phyloP scores from a whole-genome alignment of 768 basidiomycete species.

The Leccinum uliginosum region DNA sequence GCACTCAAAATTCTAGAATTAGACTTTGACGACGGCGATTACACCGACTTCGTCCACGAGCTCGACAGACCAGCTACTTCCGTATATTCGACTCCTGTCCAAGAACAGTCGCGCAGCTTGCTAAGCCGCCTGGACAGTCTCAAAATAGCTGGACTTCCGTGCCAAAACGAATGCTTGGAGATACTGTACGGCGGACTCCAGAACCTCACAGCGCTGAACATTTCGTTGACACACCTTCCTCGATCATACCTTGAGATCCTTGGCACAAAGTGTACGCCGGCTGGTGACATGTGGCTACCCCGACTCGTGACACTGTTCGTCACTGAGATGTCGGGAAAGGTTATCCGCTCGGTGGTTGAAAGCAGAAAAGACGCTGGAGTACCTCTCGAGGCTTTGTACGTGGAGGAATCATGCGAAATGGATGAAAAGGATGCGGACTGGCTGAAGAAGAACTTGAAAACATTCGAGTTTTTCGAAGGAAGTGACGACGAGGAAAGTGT shows the following conservation, averaged over 20 bases:
- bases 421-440: constrained; percentile 41
- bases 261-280: not conserved
- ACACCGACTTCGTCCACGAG: constrained; percentile 41
- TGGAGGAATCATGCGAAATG: constrained; percentile 45
- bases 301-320: constrained; percentile 46
- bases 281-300: constrained; percentile 39
- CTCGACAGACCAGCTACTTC: constrained; percentile 30
- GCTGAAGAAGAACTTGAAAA: constrained; percentile 47
- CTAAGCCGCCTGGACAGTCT: constrained; percentile 48
- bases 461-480: constrained; percentile 54
- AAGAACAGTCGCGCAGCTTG: constrained; percentile 31
- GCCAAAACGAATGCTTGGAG: constrained; percentile 30
- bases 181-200: constrained; percentile 44
- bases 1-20: constrained; percentile 38
- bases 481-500: constrained; percentile 42
- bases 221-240: constrained; percentile 35
- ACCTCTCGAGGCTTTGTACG: constrained; percentile 42
- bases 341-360: constrained; percentile 44
- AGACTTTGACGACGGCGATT: constrained; percentile 57
- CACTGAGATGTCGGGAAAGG: constrained; percentile 37
- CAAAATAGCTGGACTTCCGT: constrained; percentile 49
- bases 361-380: constrained; percentile 37
- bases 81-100: constrained; percentile 31
- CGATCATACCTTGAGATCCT: constrained; percentile 25
- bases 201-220: constrained; percentile 41